Percentiles rank a stretch among this genome's conserved stretches.
Conservation (phyloP, 768 basidiomycete species). For the Podaxis sp. region DNA sequence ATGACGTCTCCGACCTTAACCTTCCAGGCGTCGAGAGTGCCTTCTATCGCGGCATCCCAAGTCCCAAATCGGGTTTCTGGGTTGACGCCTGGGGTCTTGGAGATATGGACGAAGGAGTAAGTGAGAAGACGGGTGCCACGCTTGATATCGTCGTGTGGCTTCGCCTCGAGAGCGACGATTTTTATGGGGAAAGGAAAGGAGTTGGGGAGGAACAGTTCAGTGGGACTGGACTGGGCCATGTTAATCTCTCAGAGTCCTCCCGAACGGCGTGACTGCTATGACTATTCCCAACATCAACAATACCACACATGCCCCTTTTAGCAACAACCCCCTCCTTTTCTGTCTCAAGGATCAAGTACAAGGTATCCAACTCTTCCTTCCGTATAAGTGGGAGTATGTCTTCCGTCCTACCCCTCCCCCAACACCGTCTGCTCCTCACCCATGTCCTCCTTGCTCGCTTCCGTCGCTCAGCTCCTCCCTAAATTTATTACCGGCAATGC, state of each 20-base stretch:
- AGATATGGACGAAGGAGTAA: constrained; percentile 71
- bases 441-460: not conserved
- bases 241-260: not conserved
- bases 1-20: constrained; percentile 63
- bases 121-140: constrained; percentile 79
- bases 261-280: not conserved
- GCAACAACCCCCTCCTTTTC: not conserved
- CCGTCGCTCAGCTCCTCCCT: not conserved
- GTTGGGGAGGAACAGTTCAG: constrained; percentile 71
- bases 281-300: not conserved
- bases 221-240: constrained; percentile 42
- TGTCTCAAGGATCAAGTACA: not conserved
- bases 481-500: not conserved
- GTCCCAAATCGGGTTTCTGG: constrained; percentile 78
- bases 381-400: not conserved
- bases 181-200: constrained; percentile 86
- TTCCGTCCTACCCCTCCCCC: not conserved
- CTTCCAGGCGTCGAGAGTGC: constrained; percentile 69
- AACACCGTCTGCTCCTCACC: not conserved
- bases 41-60: constrained; percentile 88
- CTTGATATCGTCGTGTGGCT: constrained; percentile 38
- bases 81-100: constrained; percentile 37
- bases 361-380: not conserved
- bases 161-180: constrained; percentile 63
- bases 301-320: constrained; percentile 8